These are phyloP conservation scores for Gelatoporia subvermispora DNA, from an alignment of 768 basidiomycete genomes.

Conservation along the genomic window DNA sequence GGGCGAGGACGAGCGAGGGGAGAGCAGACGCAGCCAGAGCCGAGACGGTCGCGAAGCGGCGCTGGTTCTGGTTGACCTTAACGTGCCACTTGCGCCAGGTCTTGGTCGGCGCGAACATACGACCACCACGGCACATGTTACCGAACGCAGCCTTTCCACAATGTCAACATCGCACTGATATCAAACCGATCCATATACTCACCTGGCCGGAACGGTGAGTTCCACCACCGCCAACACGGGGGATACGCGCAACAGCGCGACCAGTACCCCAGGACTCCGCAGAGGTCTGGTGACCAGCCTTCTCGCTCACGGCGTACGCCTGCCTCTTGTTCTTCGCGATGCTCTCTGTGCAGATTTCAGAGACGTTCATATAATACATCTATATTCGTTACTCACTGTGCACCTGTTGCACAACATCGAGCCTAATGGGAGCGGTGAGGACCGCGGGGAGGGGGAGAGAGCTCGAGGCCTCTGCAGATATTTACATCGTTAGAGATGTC, in stretches of 20 bases:
- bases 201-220: conserved; percentile 98
- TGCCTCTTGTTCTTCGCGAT: conserved; percentile 98
- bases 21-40: conserved; percentile 97
- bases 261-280: conserved; percentile 99
- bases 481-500: conserved; percentile 2
- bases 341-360: conserved; percentile 59
- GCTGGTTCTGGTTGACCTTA: conserved; percentile 99
- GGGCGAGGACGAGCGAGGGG: conserved; percentile 96
- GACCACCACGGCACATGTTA: conserved; percentile 99
- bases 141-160: conserved; percentile 85
- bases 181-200: conserved; percentile 12
- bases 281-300: conserved; percentile 98
- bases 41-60: conserved; percentile 95
- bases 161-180: not conserved
- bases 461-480: conserved; percentile 64
- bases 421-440: conserved; percentile 94
- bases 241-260: conserved; percentile 99
- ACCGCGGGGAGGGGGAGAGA: conserved; percentile 94
- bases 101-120: conserved; percentile 99
- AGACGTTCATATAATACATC: not conserved
- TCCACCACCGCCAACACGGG: conserved; percentile 98
- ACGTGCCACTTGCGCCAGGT: conserved; percentile 99
- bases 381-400: conserved; percentile 87
- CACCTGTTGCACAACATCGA: conserved; percentile 97
- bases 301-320: conserved; percentile 93